Base-by-base conservation (phyloP, 1,284 basidiomycete species). In the Cutaneotrichosporon dermatis region DNA sequence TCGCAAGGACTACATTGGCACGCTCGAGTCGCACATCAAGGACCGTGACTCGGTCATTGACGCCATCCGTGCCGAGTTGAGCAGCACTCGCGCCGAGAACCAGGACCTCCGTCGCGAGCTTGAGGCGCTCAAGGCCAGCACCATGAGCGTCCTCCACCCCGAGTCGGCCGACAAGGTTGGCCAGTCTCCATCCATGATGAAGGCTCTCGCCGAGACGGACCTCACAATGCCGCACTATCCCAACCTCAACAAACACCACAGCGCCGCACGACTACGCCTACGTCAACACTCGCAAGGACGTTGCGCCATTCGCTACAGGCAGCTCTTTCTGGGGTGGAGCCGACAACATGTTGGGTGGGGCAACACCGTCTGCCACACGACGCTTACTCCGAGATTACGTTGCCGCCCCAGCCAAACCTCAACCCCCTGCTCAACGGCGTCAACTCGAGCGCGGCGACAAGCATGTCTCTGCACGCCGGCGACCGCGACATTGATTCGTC, bases 1-100 rank as follows among this genome's bases (percentile, higher is more conserved):
- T 49, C 83, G 93, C 78, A 97, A 98, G 82, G 93, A 96, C 78
- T 95, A 97, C 77, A 95, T 97, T 64, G 84, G 88, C 6, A 91
- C 91, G 0, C 86, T 97, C 56, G 95, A 98, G 78, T 88, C 87
- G 52, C 91, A 97, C 77, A 90, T 98, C 69, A 88, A 89, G 39
- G 90, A 95, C 71, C 87, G 95, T 44, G 95, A 99, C 79, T 82
- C 85, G 34, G 84, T 97, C 60, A 90, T 99, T 68, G 87, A 90
- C 65, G 87, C 88, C 34, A 90, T 98, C 68, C 86, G 90, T 58
- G 83, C 86, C 39, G 92, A 99, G 76, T 84, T 97, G 25, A 87
- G 88, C 36, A 84, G 83, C 2, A 87, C 87, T 15, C 84, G 85
- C 70, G 84, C 84, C 1, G 92, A 97, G 81, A 97, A 97, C 76